Conservation (phyloP, 805 yeast genomes). For the Myxozyma melibiosi region DNA sequence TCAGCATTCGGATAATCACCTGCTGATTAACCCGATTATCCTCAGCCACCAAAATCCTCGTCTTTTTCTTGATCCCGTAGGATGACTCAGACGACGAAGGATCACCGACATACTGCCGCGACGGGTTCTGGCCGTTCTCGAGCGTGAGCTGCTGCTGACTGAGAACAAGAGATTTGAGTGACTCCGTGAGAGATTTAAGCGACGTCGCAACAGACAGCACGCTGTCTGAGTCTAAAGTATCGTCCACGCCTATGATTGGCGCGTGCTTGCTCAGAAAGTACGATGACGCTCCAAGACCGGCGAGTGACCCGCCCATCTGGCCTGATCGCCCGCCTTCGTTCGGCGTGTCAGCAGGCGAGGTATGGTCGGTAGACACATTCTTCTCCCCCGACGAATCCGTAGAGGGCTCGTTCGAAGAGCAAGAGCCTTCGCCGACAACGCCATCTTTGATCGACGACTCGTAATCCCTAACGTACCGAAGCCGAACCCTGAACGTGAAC, state of each 20-base stretch:
- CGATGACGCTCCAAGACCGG: slow-evolving; percentile 24
- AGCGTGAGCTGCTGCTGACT: neutral
- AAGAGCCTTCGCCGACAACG: no score
- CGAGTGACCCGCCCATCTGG: slow-evolving; percentile 16
- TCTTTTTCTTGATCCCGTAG: neutral
- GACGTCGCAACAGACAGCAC: slow-evolving; percentile 15
- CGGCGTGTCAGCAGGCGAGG: neutral
- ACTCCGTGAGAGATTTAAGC: slow-evolving; percentile 16
- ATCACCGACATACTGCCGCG: no score
- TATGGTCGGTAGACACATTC: neutral
- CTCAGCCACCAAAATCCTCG: slow-evolving; percentile 80
- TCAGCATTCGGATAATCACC: slow-evolving; percentile 85
- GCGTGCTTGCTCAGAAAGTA: slow-evolving; percentile 18
- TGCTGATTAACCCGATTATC: slow-evolving; percentile 94
- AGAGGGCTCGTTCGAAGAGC: neutral
- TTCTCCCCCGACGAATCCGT: neutral
- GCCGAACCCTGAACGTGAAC: slow-evolving; percentile 52
- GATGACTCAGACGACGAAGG: no score
- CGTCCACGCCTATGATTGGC: neutral
- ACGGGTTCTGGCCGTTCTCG: neutral
- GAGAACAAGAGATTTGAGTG: neutral
- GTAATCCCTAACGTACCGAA: slow-evolving; percentile 62
- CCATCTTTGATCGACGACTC: slow-evolving; percentile 17
- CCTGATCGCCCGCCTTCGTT: neutral
- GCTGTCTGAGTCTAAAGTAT: slow-evolving; percentile 18